A percentile compares a stretch with the other conserved stretches of the same genome.
Evolutionary conservation across 768 basidiomycete genomes (phyloP).

Genomic region (Tricholomella constricta): DNA sequence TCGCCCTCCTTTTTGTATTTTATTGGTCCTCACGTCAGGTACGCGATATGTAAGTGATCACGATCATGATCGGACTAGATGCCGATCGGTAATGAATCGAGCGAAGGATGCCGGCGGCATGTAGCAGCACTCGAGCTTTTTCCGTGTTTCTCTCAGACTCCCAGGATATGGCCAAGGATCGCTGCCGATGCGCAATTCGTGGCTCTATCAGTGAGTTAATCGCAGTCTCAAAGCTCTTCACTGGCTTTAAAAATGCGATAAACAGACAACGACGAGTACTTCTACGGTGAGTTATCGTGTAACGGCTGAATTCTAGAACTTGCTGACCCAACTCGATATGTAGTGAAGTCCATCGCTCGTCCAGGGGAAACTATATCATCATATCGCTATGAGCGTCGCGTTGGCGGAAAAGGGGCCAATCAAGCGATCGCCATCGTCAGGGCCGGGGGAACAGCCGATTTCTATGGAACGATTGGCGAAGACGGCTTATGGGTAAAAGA

Average conservation of each 20-base stretch:
- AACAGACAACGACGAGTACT: conserved; percentile 60
- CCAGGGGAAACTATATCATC: conserved; percentile 67
- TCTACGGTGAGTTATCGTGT: conserved; percentile 40
- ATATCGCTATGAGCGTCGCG: conserved; percentile 43
- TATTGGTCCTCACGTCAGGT: too few species aligned
- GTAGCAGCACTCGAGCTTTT: too few species aligned
- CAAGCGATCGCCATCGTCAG: conserved; percentile 59
- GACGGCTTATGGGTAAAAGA: conserved; percentile 54
- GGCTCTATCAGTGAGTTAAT: conserved; percentile 53
- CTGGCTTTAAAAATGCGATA: background rate
- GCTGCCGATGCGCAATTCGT: conserved; percentile 29
- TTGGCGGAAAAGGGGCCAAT: conserved; percentile 67
- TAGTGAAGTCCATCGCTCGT: conserved; percentile 55
- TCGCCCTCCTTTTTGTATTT: too few species aligned
- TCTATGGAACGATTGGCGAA: conserved; percentile 55
- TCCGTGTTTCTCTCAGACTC: too few species aligned
- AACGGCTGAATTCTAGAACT: background rate
- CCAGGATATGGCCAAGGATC: too few species aligned
- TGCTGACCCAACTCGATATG: background rate
- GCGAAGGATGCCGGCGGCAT: too few species aligned
- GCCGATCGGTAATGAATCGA: background rate
- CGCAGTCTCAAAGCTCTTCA: conserved; percentile 1
- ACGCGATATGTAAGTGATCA: too few species aligned
- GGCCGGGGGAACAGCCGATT: conserved; percentile 48
- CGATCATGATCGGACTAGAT: background rate